Evolutionary conservation across 1,284 basidiomycete species (phyloP), one percentile per base, ranked within the genome.

Genomic region (Thecaphora thlaspeos): DNA sequence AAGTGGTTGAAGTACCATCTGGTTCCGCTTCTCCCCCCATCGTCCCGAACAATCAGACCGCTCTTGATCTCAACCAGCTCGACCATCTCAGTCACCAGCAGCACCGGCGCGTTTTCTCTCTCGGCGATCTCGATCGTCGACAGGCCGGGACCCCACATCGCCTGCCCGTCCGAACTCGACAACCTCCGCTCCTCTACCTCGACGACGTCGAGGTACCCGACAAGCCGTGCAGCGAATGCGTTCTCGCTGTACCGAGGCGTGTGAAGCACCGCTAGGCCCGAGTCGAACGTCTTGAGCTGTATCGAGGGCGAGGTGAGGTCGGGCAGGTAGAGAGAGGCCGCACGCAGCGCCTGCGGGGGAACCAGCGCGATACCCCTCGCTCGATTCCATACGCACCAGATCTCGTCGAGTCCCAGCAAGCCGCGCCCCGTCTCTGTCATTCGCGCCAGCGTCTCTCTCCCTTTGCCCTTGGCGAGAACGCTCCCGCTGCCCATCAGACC

Each of bases 301-400:
- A 96, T 86, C 0, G 84, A 81, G 0, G 90, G 90, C 12, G 79
- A 73, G 0, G 90, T 93, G 67, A 87, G 83, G 1, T 71, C 67
- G 0, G 86, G 83, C 9, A 98, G 82, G 53, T 84, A 84, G 0
- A 86, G 85, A 4, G 92, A 78, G 11, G 87, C 86, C 40, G 85
- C 83, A 7, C 89, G 82, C 61, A 97, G 85, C 1, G 89, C 90
- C 23, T 87, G 83, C 0, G 94, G 94, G 2, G 93, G 88, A 28
- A 96, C 85, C 38, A 97, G 84, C 2, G 93, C 92, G 46, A 96
- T 88, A 45, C 94, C 94, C 54, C 94, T 81, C 2, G 91, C 91
- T 46, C 94, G 86, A 78, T 97, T 97, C 94, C 94, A 98, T 1
- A 89, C 84, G 40, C 91, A 91, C 94, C 94, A 98, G 0, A 91